phyloP scores from a whole-genome alignment of 2,329 filamentous ascomycete species.

The Alternaria sp. region DNA sequence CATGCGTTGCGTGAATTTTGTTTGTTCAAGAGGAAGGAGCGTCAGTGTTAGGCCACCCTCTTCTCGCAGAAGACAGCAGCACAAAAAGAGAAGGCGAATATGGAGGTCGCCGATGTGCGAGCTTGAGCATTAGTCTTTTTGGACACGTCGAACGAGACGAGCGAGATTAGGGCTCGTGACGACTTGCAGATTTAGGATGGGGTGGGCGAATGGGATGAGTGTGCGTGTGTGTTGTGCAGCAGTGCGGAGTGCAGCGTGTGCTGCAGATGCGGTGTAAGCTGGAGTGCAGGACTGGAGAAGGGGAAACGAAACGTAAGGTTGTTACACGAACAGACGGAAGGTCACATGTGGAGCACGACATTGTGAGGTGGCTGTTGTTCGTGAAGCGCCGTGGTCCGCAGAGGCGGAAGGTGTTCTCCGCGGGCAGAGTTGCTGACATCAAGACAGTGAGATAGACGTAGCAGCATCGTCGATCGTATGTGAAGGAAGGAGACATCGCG shows the following conservation, averaged over 20 bases:
- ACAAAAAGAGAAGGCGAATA: neutral
- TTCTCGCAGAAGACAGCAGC: neutral
- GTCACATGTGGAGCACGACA: neutral
- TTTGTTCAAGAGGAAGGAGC: neutral
- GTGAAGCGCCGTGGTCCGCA: neutral
- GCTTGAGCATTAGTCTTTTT: neutral
- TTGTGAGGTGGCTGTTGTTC: neutral
- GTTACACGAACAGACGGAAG: neutral
- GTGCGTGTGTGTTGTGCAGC: constrained; percentile 13
- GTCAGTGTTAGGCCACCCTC: neutral
- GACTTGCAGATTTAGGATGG: constrained; percentile 1
- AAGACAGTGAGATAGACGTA: neutral
- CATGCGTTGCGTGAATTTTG: constrained; percentile 1
- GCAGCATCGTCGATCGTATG: neutral
- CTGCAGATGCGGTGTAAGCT: constrained; percentile 17
- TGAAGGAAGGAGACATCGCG: neutral
- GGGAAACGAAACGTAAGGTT: neutral
- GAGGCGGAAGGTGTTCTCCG: neutral
- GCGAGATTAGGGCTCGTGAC: constrained; percentile 8
- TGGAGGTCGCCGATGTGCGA: constrained; percentile 17
- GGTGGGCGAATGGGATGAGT: constrained; percentile 1
- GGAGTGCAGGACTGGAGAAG: constrained; percentile 9
- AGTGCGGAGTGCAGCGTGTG: constrained; percentile 21
- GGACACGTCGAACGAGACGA: neutral
- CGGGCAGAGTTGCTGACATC: neutral